A percentile compares a stretch with the other conserved stretches of the same genome.
These are phyloP conservation scores for Polytrichum commune DNA, from an alignment of 225 moss, liverwort and hornwort species.

Conservation along the genomic window DNA sequence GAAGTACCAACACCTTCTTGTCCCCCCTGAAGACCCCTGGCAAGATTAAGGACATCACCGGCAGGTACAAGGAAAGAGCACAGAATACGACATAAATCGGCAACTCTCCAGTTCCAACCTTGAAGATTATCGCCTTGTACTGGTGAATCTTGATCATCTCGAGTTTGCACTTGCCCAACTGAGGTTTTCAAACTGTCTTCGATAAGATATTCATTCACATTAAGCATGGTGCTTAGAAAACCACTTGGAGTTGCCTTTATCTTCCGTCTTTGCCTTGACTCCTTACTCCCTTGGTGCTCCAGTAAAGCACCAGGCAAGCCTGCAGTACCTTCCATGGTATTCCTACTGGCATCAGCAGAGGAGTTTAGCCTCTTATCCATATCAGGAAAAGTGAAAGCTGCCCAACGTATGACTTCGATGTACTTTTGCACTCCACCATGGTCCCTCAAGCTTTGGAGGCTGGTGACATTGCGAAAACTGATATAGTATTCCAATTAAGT, in stretches of 20 bases:
- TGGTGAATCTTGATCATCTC: not conserved
- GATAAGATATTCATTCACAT: not conserved
- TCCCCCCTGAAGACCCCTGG: conserved; percentile 26
- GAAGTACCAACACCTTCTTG: conserved; percentile 27
- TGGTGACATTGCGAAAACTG: conserved; percentile 35
- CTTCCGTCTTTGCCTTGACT: conserved; percentile 3
- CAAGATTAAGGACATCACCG: conserved; percentile 39
- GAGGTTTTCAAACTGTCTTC: not conserved
- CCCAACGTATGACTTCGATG: conserved; percentile 42
- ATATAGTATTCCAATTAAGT: conserved; percentile 1
- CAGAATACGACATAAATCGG: conserved; percentile 37
- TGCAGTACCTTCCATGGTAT: not conserved
- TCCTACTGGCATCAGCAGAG: not conserved
- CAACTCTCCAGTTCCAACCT: conserved; percentile 45
- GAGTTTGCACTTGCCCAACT: not conserved
- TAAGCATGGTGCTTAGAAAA: conserved; percentile 16
- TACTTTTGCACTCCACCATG: conserved; percentile 30
- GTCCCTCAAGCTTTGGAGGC: conserved; percentile 33
- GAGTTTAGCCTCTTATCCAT: conserved; percentile 14
- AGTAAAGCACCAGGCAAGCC: not conserved
- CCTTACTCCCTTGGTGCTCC: conserved; percentile 1
- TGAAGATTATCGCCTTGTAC: conserved; percentile 28
- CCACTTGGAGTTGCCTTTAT: conserved; percentile 14
- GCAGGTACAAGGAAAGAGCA: conserved; percentile 36
- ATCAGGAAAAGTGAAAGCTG: conserved; percentile 43